A percentile compares a stretch with the other conserved stretches of the same genome.
Evolutionary conservation across 148 eudicot genomes (phyloP).

Genomic region (Persicaria maculosa): DNA sequence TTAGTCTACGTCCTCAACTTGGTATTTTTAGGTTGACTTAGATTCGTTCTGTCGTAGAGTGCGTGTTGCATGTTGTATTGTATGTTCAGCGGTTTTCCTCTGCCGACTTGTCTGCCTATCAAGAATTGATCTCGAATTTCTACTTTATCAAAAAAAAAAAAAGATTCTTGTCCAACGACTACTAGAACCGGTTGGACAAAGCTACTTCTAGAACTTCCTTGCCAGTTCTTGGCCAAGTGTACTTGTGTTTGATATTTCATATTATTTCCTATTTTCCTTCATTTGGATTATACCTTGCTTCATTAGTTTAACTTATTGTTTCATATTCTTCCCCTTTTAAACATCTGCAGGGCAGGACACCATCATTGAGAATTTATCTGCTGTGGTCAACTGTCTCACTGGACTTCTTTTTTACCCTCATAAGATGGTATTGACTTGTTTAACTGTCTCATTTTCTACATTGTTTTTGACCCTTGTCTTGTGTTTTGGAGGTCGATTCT

Average conservation of each 20-base stretch:
- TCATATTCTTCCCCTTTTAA: neutral
- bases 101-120: no score
- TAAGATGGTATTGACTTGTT: slow-evolving; percentile 55
- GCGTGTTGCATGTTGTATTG: no score
- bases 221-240: no score
- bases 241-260: neutral
- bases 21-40: no score
- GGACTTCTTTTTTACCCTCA: slow-evolving; percentile 61
- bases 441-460: neutral
- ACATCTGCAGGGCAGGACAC: slow-evolving; percentile 58
- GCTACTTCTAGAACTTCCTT: no score
- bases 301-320: slow-evolving; percentile 1
- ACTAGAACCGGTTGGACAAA: neutral
- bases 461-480: neutral
- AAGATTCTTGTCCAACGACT: neutral
- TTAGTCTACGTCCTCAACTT: no score
- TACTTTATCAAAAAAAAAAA: no score
- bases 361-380: slow-evolving; percentile 50
- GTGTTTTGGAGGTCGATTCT: neutral
- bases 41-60: no score
- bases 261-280: neutral
- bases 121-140: no score
- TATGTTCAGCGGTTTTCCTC: no score
- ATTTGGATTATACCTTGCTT: neutral
- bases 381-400: slow-evolving; percentile 43